Evolutionary conservation across 2,329 filamentous ascomycete genomes (phyloP), one percentile per base, ranked within the genome.

Genomic region (Ceratocystis variospora): DNA sequence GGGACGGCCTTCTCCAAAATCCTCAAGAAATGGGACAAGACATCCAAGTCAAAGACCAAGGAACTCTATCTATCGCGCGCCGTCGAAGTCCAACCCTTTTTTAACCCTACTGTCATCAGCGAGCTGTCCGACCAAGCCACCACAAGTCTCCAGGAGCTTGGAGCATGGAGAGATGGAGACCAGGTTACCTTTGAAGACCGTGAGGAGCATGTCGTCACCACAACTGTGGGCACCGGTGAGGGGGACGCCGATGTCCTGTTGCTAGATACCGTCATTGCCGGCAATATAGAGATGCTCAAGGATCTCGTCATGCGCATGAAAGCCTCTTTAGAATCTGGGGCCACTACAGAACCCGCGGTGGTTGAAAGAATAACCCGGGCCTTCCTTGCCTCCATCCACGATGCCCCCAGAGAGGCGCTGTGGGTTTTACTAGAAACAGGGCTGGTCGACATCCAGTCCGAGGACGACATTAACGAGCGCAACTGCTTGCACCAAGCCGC

Each of bases 11-110:
- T 97, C 75, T 96, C 93, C 33, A 99, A 99, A 76, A 99, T 99
- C 68, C 79, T 99, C 70, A 99, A 99, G 78, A 99, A 99, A 83
- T 99, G 94, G 94, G 94, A 99, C 78, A 99, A 99, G 83, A 96
- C 92, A 1, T 96, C 93, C 71, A 99, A 97, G 81, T 97, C 93
- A 63, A 93, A 93, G 75, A 96, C 94, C 68, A 99, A 99, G 76
- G 94, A 97, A 77, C 83, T 97, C 50, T 99, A 97, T 74, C 85
- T 99, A 45, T 95, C 95, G 8, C 84, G 94, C 68, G 94, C 94
- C 7, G 93, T 99, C 69, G 94, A 99, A 75, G 92, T 97, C 6
- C 94, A 97, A 73, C 94, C 94, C 5, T 97, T 95, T 76, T 99
- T 97, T 81, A 97, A 99, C 76, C 87, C 93, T 59, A 90, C 95